Evolutionary conservation across 2,329 filamentous ascomycete species (phyloP), one percentile per base, ranked within the genome.

Genomic region (Diaporthe destruens): DNA sequence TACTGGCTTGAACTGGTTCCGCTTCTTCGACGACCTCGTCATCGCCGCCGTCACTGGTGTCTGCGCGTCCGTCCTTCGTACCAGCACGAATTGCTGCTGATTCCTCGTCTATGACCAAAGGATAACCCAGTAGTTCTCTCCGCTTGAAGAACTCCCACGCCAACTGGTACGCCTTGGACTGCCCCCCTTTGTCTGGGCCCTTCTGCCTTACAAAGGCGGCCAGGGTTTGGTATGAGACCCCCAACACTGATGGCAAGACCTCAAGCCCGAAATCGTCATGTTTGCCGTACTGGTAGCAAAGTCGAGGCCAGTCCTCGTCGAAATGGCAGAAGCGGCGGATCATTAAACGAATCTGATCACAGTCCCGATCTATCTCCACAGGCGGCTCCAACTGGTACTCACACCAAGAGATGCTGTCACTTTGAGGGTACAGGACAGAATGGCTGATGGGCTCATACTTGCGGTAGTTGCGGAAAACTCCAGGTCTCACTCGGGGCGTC

Each of bases 71-170:
- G 18, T 1, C 1, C 12, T 8, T 20, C 25, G n/a, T 2, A n/a
- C 5, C 18, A 49, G 53, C 16, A 55, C 25, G 25, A 16, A n/a
- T 6, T 11, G 32, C 1, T 34, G 2, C 0, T 5, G 29, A 2
- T 23, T 47, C 25, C n/a, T 34, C 36, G 18, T 39, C 51, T 18
- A 11, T 16, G 9, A 1, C 2, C 25, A n/a, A 25, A 51, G 68
- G 68, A 12, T 36, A 59, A n/a, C 67, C 67, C 0, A 61, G 32
- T 3, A 59, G 1, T 8, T 59, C 67, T 25, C 68, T 49, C n/a
- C 54, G 54, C 25, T 70, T 57, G 55, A 70, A 61, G 42, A 70
- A 70, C 36, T 70, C 68, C 68, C 68, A 70, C n/a, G 68, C 39
- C 39, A 70, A n/a, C 36, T 70, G 36, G 23, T 39, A 70, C 6